Conservation (phyloP, 108 stramenopile genomes). For the Stephanodiscus triporus region DNA sequence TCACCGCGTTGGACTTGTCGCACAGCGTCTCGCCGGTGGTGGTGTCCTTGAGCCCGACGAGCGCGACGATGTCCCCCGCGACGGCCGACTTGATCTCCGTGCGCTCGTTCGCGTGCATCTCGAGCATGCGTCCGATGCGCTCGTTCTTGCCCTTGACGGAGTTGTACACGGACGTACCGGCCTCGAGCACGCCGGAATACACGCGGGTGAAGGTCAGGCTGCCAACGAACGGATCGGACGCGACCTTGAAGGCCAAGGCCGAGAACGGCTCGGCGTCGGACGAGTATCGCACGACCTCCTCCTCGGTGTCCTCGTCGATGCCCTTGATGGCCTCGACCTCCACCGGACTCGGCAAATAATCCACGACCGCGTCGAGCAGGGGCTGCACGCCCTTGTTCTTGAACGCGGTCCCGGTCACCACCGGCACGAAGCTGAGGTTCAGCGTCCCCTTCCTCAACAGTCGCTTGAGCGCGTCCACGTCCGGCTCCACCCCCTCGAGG, state of each 20-base stretch:
- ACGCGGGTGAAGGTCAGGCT: conserved; percentile 94
- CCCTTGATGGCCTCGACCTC: conserved; percentile 96
- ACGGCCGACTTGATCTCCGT: conserved; percentile 90
- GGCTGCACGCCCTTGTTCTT: conserved; percentile 99
- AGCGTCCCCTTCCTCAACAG: conserved; percentile 95
- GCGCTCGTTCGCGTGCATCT: conserved; percentile 97
- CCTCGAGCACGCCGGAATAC: conserved; percentile 94
- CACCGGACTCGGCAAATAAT: conserved; percentile 97
- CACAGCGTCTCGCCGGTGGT: conserved; percentile 98
- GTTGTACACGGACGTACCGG: conserved; percentile 93
- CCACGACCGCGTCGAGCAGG: conserved; percentile 95
- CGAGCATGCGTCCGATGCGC: conserved; percentile 97
- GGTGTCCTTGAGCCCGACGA: conserved; percentile 96
- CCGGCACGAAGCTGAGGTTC: conserved; percentile 82
- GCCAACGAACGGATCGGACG: conserved; percentile 96
- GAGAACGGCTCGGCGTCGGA: conserved; percentile 92
- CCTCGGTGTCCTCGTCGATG: conserved; percentile 69
- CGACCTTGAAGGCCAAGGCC: conserved; percentile 98
- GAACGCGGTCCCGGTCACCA: conserved; percentile 97
- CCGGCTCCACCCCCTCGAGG: conserved; percentile 85
- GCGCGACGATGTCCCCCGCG: conserved; percentile 96
- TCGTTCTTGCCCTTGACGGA: conserved; percentile 98
- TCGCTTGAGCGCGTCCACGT: conserved; percentile 78
- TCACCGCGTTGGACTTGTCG: conserved; percentile 75
- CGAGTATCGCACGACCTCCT: conserved; percentile 65